Conservation (phyloP, 1,139 yeast genomes). For the Geotrichum carabidarum region DNA sequence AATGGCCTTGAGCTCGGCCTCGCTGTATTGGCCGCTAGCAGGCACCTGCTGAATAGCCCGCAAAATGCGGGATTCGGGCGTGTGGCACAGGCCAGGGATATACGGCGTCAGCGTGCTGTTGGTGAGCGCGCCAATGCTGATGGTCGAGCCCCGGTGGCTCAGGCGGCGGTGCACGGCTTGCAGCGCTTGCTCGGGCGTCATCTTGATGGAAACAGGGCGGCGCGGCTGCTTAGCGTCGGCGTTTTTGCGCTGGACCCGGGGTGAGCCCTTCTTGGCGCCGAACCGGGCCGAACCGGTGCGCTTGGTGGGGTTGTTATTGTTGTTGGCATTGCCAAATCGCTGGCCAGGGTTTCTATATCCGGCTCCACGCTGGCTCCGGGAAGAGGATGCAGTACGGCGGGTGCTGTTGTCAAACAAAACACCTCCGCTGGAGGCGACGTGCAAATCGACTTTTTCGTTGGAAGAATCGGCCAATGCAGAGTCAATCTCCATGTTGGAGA, state of each 20-base stretch:
- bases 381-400: background rate
- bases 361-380: background rate
- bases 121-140: constrained; percentile 11
- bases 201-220: background rate
- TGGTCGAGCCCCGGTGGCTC: constrained; percentile 7
- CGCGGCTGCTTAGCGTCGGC: background rate
- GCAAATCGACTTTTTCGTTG: constrained; percentile 24
- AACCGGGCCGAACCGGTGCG: constrained; percentile 6
- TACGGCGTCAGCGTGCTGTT: constrained; percentile 12
- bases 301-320: background rate
- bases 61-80: constrained; percentile 15
- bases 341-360: constrained; percentile 1
- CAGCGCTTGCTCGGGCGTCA: constrained; percentile 18
- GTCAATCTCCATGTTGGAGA: constrained; percentile 9
- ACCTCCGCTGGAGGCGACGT: constrained; percentile 21
- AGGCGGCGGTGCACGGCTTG: constrained; percentile 5
- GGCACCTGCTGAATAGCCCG: constrained; percentile 18
- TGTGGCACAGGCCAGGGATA: constrained; percentile 13
- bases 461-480: constrained; percentile 10
- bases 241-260: constrained; percentile 6
- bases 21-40: constrained; percentile 10
- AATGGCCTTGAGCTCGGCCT: constrained; percentile 16
- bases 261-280: constrained; percentile 12
- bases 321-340: constrained; percentile 11
- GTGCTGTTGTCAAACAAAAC: constrained; percentile 10